Percentiles rank a stretch among this genome's conserved stretches.
phyloP scores from a whole-genome alignment of 805 yeast genomes.

The Zygosaccharomyces pseudorouxii region DNA sequence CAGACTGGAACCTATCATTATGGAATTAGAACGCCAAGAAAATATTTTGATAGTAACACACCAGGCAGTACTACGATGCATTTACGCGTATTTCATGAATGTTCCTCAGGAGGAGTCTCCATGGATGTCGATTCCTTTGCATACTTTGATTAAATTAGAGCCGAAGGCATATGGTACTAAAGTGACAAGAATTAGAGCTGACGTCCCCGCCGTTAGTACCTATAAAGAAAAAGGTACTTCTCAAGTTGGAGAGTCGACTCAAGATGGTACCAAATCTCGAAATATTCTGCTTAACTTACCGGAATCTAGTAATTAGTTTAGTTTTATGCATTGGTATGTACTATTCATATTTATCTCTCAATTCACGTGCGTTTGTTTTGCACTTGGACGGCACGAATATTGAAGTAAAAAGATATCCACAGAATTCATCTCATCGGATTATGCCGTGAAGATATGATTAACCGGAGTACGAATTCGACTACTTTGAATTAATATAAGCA shows the following conservation, averaged over 20 bases:
- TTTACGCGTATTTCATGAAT: conserved; percentile 97
- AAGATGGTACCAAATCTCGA: conserved; percentile 13
- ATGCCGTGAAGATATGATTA: neutral
- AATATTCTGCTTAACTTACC: conserved; percentile 22
- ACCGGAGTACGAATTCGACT: neutral
- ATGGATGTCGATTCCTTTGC: conserved; percentile 98
- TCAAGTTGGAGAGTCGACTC: conserved; percentile 39
- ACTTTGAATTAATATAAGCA: neutral
- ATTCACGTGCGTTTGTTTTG: neutral
- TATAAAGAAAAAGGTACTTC: conserved; percentile 90
- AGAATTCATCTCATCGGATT: neutral
- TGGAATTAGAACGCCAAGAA: conserved; percentile 97
- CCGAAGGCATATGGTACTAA: conserved; percentile 91
- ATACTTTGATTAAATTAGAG: conserved; percentile 87
- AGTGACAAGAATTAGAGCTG: conserved; percentile 87
- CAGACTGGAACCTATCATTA: conserved; percentile 91
- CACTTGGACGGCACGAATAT: neutral
- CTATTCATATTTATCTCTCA: neutral
- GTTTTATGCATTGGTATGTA: neutral
- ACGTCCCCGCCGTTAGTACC: conserved; percentile 96
- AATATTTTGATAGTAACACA: conserved; percentile 94
- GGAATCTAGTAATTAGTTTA: conserved; percentile 10
- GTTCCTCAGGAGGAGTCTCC: conserved; percentile 97
- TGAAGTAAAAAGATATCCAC: neutral
- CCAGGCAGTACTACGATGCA: conserved; percentile 94